Conservation (phyloP, 2,329 filamentous ascomycete genomes). For the Aspergillus flavus region DNA sequence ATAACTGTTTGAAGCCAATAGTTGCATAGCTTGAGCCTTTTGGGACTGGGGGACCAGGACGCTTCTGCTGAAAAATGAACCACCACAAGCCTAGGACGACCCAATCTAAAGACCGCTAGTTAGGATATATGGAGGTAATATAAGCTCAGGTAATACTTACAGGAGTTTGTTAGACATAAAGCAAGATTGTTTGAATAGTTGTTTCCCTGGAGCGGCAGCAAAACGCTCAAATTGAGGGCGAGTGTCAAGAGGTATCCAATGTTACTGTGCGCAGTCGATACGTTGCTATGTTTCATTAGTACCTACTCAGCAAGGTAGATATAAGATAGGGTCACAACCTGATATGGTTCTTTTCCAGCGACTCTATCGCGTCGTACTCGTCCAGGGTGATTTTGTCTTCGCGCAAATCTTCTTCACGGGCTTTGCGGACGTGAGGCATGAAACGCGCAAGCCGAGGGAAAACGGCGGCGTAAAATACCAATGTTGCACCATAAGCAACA, state of each 20-base stretch:
- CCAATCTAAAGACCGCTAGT: conserved; percentile 36
- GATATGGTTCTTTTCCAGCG: conserved; percentile 46
- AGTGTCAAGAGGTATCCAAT: conserved; percentile 46
- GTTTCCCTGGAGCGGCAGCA: conserved; percentile 41
- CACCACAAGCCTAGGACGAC: conserved; percentile 46
- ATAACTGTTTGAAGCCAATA: conserved; percentile 47
- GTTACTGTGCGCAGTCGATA: conserved; percentile 48
- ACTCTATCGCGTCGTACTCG: conserved; percentile 46
- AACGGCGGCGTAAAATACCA: conserved; percentile 48
- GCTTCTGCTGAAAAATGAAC: conserved; percentile 47
- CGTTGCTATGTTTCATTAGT: conserved; percentile 30
- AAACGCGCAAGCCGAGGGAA: conserved; percentile 45
- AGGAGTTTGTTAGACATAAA: conserved; percentile 45
- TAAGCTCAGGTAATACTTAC: conserved; percentile 24
- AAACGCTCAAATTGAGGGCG: conserved; percentile 43
- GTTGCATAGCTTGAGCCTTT: conserved; percentile 44
- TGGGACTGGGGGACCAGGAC: conserved; percentile 43
- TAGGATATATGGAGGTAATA: background rate
- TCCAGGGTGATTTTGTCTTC: conserved; percentile 41
- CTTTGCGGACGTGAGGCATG: conserved; percentile 46
- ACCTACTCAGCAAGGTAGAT: background rate
- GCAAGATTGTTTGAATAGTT: conserved; percentile 44
- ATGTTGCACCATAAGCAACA: conserved; percentile 43
- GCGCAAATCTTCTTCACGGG: conserved; percentile 43
- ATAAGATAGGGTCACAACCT: conserved; percentile 24